phyloP scores from a whole-genome alignment of 2,329 filamentous ascomycete species.

The Shiraia bambusicola region DNA sequence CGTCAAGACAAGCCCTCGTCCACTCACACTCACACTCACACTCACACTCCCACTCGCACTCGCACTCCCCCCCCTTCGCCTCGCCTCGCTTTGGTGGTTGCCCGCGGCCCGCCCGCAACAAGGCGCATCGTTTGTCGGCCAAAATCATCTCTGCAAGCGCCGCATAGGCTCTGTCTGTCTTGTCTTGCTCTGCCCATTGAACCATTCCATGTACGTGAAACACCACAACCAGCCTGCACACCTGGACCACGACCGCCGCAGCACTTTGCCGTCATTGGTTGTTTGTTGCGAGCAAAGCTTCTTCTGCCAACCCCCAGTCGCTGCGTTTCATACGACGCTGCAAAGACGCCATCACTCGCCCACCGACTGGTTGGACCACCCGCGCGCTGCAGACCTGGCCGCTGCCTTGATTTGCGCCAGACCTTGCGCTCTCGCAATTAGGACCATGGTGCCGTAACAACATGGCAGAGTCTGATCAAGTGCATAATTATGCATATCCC shows the following conservation, averaged over 20 bases:
- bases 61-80: neutral
- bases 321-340: constrained; percentile 25
- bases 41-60: neutral
- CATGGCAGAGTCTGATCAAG: constrained; percentile 36
- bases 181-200: constrained; percentile 1
- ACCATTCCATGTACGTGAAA: constrained; percentile 35
- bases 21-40: neutral
- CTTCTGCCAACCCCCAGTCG: constrained; percentile 27
- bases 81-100: no score
- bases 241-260: constrained; percentile 16
- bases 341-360: constrained; percentile 21
- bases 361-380: constrained; percentile 19
- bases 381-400: constrained; percentile 6
- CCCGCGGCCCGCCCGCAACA: neutral
- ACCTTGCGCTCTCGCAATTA: constrained; percentile 20
- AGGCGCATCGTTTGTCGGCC: neutral
- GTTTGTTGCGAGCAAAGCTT: constrained; percentile 25
- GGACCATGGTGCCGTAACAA: constrained; percentile 33
- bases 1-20: neutral
- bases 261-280: constrained; percentile 24
- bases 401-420: constrained; percentile 33
- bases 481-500: constrained; percentile 37
- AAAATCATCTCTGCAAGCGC: neutral
- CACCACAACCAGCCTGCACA: constrained; percentile 9
- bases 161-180: constrained; percentile 6